Evolutionary conservation across 371 early-diverging fungal genomes (phyloP), one percentile per base, ranked within the genome.

Genomic region (Saksenaea oblongispora): DNA sequence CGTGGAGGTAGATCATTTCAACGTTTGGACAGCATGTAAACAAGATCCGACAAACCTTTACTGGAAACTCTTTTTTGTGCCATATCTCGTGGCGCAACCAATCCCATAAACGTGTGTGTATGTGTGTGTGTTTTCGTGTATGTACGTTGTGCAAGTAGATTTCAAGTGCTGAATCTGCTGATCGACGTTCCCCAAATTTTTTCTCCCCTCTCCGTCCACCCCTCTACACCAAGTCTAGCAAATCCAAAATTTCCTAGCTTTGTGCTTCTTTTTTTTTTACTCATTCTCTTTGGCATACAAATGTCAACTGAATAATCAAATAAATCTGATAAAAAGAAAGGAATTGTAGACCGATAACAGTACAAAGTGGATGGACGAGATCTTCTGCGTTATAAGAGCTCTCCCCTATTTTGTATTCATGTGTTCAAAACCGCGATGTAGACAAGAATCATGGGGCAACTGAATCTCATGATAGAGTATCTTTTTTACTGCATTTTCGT

Each of bases 1-100:
- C 86, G 85, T 66, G 92, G 91, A 56, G 93, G 93, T 18, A 82
- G 89, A 35, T 90, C 89, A 62, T 93, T 93, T 67, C 85, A 87
- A 31, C 87, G 93, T 69, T 76, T 92, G 59, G 86, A 87, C 63
- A 82, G 81, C 63, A 37, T 80, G 65, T 81, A 74, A 69, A 34
- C 58, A 47, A 17, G 18, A 41, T 41, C 22, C 22, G 22, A 47
- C 51, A 17, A 47, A 47, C 51, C 22, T 39, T 22, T 47, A 47
- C 51, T 8, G 51, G 51, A 17, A 47, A 47, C 14, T 53, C 53
- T 54, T 61, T 22, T 5, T 22, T 47, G 51, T 47, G 24, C 22
- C 51, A 47, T 47, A 22, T 47, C 51, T 47, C 24, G 51, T 47
- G 51, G 51, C 22, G 51, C 51, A 47, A 22, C 9, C 51, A 47